These are phyloP conservation scores for Fusarium annulatum DNA, from an alignment of 2,329 filamentous ascomycete genomes.

Conservation along the genomic window DNA sequence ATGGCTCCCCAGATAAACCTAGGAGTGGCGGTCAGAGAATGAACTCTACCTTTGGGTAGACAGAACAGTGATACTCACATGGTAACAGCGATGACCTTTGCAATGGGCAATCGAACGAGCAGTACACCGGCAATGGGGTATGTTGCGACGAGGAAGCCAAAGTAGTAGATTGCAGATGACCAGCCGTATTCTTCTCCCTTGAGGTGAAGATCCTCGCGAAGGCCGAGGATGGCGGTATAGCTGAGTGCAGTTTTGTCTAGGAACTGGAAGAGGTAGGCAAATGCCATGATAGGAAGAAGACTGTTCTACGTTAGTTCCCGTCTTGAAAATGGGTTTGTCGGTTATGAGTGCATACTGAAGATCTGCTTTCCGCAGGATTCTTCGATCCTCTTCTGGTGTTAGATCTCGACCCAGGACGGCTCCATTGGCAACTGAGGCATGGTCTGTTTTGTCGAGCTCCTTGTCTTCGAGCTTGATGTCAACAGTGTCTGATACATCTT, in stretches of 20 bases:
- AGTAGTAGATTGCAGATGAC: background rate
- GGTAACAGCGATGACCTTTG: background rate
- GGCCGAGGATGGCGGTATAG: background rate
- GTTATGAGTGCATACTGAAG: background rate
- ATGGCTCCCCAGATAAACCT: background rate
- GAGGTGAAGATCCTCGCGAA: background rate
- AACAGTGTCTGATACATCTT: too few species aligned
- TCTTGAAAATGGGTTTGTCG: background rate
- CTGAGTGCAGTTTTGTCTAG: background rate
- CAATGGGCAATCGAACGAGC: background rate
- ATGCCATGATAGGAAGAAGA: background rate
- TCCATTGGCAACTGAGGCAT: background rate
- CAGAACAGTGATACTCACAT: background rate
- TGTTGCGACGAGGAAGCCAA: background rate
- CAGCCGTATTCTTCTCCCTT: background rate
- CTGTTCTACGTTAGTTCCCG: background rate
- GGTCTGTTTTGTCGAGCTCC: background rate
- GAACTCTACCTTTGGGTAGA: too few species aligned
- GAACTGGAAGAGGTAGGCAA: background rate
- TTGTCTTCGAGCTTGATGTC: background rate
- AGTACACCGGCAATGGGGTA: background rate
- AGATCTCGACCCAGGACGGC: background rate
- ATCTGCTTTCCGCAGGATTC: background rate
- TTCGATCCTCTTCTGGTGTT: background rate
- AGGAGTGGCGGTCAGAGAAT: background rate